Evolutionary conservation across 257 asterid species (phyloP), one percentile per base, ranked within the genome.

Genomic region (Ballota nigra): DNA sequence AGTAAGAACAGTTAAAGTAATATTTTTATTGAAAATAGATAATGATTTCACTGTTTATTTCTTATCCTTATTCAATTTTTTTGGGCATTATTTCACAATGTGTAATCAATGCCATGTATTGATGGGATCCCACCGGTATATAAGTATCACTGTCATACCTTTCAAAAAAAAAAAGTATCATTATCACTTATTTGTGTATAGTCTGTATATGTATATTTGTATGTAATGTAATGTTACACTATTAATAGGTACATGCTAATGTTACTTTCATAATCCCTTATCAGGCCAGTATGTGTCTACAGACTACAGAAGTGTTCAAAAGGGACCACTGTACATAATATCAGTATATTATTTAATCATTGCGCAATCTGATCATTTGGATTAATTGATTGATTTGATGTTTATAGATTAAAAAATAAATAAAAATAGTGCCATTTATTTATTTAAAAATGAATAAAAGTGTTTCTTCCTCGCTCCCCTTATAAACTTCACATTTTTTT

Each of bases 381-480:
- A 11, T 63, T 38, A 58, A 51, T 33, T 49, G 63, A 51, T 51
- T 51, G 72, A 68, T 31, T 31, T 68, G 72, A 68, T 63, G 29
- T 68, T 16, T 49, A 23, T 24, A 7, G 3, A 41, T 11, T 41
- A 11, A 41, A 11, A 41, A 41, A 8, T 36, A 36, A 34, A 34
- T 34, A 5, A 34, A 31, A 34, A 34, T 34, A 34, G 40, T 34
- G 40, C 9, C 1, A 5, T 34, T 5, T 34, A 34, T 34, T 34
- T 34, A 5, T 5, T 34, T 7, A 5, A 34, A 7, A 34, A 34
- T n/a, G 8, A 36, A 1, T 8, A 8, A 1, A 36, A 11, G 49
- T 41, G n/a, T n/a, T n/a, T n/a, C n/a, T n/a, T n/a, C n/a, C n/a
- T n/a, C n/a, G n/a, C n/a, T n/a, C n/a, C n/a, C n/a, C n/a, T n/a